Base-by-base conservation (phyloP, 306 rosid species). In the Lathyrus oleraceus region DNA sequence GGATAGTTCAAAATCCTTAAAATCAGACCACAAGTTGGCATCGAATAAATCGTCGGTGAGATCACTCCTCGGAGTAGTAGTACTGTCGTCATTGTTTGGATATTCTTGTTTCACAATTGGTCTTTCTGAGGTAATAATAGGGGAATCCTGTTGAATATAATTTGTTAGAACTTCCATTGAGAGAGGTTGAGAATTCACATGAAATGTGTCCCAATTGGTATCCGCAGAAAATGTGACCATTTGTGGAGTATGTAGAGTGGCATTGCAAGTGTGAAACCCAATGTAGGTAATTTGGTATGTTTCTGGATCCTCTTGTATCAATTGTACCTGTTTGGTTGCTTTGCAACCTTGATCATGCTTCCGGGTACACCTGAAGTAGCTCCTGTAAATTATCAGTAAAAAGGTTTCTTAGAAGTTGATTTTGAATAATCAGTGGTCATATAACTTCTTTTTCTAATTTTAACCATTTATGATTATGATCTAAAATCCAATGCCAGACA, bases 291-390 rank as follows among this genome's bases (percentile, higher is more conserved):
- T 86, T 2, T 69, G 83, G 61, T 64, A 93, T 76, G 15, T 16
- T 17, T 65, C 67, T 2, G 96, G 90, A 40, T 65, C 81, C 36
- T 75, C 87, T 64, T 84, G 65, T 32, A 61, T 47, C 56, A 66
- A 76, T 60, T 90, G 96, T 48, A 93, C 96, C 45, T 88, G 96
- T 65, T 84, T 90, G 30, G 70, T 76, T 43, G 96, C 96, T 16
- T 10, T 43, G 74, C 96, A 93, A 32, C 86, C 81, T 82, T 88
- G 83, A 0, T 88, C 98, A 56, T 38, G 47, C 75, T 90, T 93
- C 57, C 88, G 61, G 1, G 85, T 86, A 80, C 96, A 90, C n/a
- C 96, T 76, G 71, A 68, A 84, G 76, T 92, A 92, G 78, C 93
- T 84, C 88, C 98, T 92, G 86, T 39, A 42, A 64, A 59, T 78